Evolutionary conservation across 768 basidiomycete genomes (phyloP), one percentile per base, ranked within the genome.

Genomic region (Termitomyces sp.): DNA sequence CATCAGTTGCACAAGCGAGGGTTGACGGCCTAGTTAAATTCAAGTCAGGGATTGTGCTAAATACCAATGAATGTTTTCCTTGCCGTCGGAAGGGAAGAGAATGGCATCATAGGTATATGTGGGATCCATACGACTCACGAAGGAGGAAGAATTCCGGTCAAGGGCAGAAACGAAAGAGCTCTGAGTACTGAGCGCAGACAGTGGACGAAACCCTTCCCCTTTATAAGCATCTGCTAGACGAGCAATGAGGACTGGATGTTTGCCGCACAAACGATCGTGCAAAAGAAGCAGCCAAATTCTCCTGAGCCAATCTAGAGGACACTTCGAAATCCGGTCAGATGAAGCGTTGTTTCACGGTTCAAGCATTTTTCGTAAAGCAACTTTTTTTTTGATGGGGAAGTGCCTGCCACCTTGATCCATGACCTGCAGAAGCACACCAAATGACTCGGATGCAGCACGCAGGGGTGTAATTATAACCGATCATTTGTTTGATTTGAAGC

Each of bases 61-160:
- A 20, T n/a, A 47, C 44, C 35, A 42, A 9, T 20, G 26, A n/a
- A 56, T 20, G n/a, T 26, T 5, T 40, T 48, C 24, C 58, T 58
- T 44, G 76, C 83, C 85, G 60, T 92, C 90, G 36, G 86, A 82
- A 28, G 90, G 89, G 68, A 92, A 87, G 60, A 92, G 76, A 62
- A 92, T 81, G 46, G 87, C 87, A 24, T 88, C 83, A 66, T 78
- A 86, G n/a, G 81, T 75, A 32, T 75, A 69, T 58, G 87, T 73
- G 61, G 83, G 80, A 65, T 87, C 86, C 88, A 90, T 44, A 6
- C 22, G 4, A 54, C 16, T 22, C 30, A 9, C 20, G 20, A 45
- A 62, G 65, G 63, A 63, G 6, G 61, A 61, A 59, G 47, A 66
- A 67, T 59, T 60, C 60, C 40, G 33, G 35, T 59, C 28, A n/a